Percentiles rank a stretch among this genome's conserved stretches.
These are phyloP conservation scores for Cardamine resedifolia DNA, from an alignment of 345 rosid species.

Conservation along the genomic window DNA sequence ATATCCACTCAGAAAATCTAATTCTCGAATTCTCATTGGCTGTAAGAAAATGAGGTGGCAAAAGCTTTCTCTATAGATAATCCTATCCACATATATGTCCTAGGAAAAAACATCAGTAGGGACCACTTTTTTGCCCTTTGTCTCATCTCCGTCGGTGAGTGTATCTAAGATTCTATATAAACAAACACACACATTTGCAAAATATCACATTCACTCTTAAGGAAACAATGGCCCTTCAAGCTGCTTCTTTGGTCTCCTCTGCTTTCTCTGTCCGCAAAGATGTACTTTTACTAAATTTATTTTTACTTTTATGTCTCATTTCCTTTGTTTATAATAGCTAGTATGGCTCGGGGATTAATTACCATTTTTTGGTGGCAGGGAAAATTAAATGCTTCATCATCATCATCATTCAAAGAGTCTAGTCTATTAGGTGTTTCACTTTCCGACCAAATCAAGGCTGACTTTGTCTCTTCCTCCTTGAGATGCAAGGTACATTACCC, in stretches of 20 bases:
- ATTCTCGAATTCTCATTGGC: constrained; percentile 53
- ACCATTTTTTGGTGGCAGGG: constrained; percentile 47
- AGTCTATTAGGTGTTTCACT: constrained; percentile 74
- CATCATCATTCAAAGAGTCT: constrained; percentile 56
- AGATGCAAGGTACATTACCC: constrained; percentile 56
- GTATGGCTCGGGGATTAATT: constrained; percentile 4
- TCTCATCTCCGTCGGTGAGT: constrained; percentile 30
- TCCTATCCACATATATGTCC: constrained; percentile 59
- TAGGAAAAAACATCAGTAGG: constrained; percentile 10
- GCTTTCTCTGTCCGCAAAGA: constrained; percentile 58
- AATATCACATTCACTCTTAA: constrained; percentile 16
- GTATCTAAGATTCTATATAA: constrained; percentile 15
- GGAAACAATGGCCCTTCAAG: constrained; percentile 63
- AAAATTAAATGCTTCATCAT: constrained; percentile 36
- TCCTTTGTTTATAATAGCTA: background rate
- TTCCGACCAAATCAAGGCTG: constrained; percentile 56
- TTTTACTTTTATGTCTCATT: background rate
- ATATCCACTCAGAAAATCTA: constrained; percentile 52
- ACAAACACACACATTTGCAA: constrained; percentile 24
- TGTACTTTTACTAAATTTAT: constrained; percentile 41
- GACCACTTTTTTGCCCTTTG: background rate
- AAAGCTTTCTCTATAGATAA: constrained; percentile 39
- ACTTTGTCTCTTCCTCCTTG: constrained; percentile 51
- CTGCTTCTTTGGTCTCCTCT: constrained; percentile 68
- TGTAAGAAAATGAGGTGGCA: constrained; percentile 46